Percentiles rank a stretch among this genome's conserved stretches.
phyloP scores from a whole-genome alignment of 1,284 basidiomycete genomes.

The Mixia osmundae region DNA sequence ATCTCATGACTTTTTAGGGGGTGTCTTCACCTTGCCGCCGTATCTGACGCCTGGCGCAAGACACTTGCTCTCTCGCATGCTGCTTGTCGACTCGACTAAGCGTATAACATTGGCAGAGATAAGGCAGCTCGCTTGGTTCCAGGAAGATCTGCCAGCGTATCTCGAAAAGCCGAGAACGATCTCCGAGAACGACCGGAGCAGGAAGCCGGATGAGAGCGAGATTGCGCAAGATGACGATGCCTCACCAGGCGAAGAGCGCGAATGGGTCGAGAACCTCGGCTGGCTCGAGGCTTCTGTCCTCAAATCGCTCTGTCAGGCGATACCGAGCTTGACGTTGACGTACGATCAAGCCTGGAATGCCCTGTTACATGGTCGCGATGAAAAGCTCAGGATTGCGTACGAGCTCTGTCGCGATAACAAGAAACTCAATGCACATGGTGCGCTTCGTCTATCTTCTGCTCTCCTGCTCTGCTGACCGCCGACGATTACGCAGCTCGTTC shows the following conservation, averaged over 20 bases:
- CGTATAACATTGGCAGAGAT: conserved; percentile 79
- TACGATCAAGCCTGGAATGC: conserved; percentile 68
- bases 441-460: conserved; percentile 23
- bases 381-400: conserved; percentile 91
- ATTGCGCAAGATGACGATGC: conserved; percentile 1
- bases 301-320: conserved; percentile 48
- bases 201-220: background rate
- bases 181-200: conserved; percentile 6
- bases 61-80: conserved; percentile 58
- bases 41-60: conserved; percentile 53
- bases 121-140: conserved; percentile 67
- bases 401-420: conserved; percentile 78
- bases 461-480: too few relatives aligned
- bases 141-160: conserved; percentile 58
- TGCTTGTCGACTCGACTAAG: conserved; percentile 73
- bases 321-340: conserved; percentile 52
- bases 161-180: conserved; percentile 24
- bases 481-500: too few relatives aligned
- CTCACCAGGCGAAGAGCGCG: conserved; percentile 19
- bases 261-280: conserved; percentile 36
- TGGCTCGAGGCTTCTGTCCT: conserved; percentile 74
- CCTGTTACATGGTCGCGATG: conserved; percentile 61
- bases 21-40: conserved; percentile 55
- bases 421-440: conserved; percentile 35
- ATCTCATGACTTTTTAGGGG: conserved; percentile 32